Evolutionary conservation across 768 basidiomycete species (phyloP).

Genomic region (Amanita rubescens): DNA sequence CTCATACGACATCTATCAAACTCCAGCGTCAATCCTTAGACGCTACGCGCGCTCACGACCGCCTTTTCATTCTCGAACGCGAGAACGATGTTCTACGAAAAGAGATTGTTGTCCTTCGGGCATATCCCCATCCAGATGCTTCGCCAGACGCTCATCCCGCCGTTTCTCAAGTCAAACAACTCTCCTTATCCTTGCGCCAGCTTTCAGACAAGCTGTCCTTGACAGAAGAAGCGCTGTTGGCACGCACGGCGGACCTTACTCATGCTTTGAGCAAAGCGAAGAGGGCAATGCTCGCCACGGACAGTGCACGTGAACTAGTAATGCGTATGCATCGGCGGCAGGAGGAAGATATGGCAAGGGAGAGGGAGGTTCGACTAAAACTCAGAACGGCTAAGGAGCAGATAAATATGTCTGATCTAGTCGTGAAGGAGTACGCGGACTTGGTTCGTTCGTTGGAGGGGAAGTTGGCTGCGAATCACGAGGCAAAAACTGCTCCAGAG

Average conservation of each 20-base stretch:
- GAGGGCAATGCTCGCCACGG: slow-evolving; percentile 34
- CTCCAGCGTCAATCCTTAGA: slow-evolving; percentile 59
- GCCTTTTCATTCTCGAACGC: slow-evolving; percentile 40
- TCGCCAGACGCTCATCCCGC: slow-evolving; percentile 20
- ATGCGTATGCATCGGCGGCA: slow-evolving; percentile 46
- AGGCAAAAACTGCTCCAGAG: slow-evolving; percentile 6
- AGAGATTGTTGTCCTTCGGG: slow-evolving; percentile 50
- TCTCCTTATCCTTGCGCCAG: slow-evolving; percentile 61
- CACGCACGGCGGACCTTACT: slow-evolving; percentile 41
- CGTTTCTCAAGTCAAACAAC: slow-evolving; percentile 34
- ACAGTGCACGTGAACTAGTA: slow-evolving; percentile 49
- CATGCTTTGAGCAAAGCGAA: slow-evolving; percentile 34
- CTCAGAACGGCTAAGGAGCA: slow-evolving; percentile 49
- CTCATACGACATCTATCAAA: slow-evolving; percentile 55
- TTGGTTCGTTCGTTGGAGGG: slow-evolving; percentile 62
- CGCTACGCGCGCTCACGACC: slow-evolving; percentile 39
- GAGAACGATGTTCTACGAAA: slow-evolving; percentile 51
- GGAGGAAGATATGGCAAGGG: slow-evolving; percentile 43
- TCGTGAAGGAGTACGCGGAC: slow-evolving; percentile 67
- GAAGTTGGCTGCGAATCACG: slow-evolving; percentile 18
- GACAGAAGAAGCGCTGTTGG: slow-evolving; percentile 48
- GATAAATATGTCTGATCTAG: slow-evolving; percentile 52
- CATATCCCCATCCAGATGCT: slow-evolving; percentile 37
- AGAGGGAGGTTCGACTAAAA: slow-evolving; percentile 39
- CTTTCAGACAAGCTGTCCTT: slow-evolving; percentile 60